Base-by-base conservation (phyloP, 139 green algal genomes). In the Astrephomene gubernaculifera region DNA sequence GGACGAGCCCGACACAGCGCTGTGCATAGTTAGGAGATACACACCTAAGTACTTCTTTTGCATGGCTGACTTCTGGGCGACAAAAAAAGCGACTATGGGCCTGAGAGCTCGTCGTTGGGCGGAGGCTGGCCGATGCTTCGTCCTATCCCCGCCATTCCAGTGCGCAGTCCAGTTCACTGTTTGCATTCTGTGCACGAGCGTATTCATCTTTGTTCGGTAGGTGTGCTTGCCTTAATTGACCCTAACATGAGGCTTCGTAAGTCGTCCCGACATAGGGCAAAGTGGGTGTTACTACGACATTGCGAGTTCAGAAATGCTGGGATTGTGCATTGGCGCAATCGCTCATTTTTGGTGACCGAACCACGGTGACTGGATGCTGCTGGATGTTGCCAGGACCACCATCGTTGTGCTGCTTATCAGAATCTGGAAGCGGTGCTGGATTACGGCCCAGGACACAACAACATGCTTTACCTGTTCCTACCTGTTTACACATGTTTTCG, bases 151-250 rank as follows among this genome's bases (percentile, higher is more conserved):
- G 24, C 68, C 68, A 5, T 75, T 75, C 19, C 68, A 75, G 33
- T 57, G 38, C 33, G 68, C 68, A 24, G 68, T 75, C 21, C 68
- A 75, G 35, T 75, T 75, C 68, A 75, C 17, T 12, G 35, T 75
- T 22, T 38, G 38, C 29, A 33, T 53, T 33, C 38, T 75, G 1
- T 25, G 52, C 12, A 39, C 53, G 8, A 39, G 68, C 5, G 24
- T 75, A 35, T 75, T 75, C 38, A 33, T 75, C 22, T 75, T 75
- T 27, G 35, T 75, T 2, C 12, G 39, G 68, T 75, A 52, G 12
- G 65, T 31, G 31, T 73, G 31, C 6, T n/a, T 57, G 49, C 49
- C 49, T 12, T 57, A 12, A 17, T 12, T 12, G 14, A 17, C 17
- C 49, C 49, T 25, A 57, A 25, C 49, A 17, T 17, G 49, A 25